A percentile compares a stretch with the other conserved stretches of the same genome.
phyloP scores from a whole-genome alignment of 345 rosid species.

The Hirschfeldia incana region DNA sequence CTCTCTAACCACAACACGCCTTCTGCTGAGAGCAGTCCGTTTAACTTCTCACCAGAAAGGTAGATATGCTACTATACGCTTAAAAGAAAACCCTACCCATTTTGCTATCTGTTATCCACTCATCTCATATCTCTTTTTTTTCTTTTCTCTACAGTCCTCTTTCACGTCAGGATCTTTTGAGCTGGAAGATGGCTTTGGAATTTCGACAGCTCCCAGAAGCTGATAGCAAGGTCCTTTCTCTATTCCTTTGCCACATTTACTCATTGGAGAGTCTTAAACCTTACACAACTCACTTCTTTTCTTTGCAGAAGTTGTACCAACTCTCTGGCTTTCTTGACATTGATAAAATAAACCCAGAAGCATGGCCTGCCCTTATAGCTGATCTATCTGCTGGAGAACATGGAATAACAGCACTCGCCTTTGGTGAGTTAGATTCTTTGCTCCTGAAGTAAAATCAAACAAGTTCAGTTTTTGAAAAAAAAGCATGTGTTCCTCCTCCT shows the following conservation, averaged over 20 bases:
- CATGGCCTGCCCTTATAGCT: conserved; percentile 91
- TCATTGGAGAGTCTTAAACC: background rate
- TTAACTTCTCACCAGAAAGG: conserved; percentile 81
- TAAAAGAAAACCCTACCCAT: background rate
- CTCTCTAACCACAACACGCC: conserved; percentile 69
- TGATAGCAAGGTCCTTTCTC: conserved; percentile 62
- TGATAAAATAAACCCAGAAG: conserved; percentile 78
- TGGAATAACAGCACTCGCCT: conserved; percentile 83
- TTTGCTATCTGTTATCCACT: background rate
- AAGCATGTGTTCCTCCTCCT: background rate
- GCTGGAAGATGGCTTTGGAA: conserved; percentile 97
- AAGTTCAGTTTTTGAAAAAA: background rate
- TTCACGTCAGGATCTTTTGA: conserved; percentile 91
- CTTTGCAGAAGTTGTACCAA: conserved; percentile 55
- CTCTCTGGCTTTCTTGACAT: conserved; percentile 86
- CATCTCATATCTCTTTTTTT: conserved; percentile 21
- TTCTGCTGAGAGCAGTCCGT: conserved; percentile 45
- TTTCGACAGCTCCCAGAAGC: conserved; percentile 82
- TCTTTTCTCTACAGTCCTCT: conserved; percentile 55
- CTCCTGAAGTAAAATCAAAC: conserved; percentile 18
- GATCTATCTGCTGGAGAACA: conserved; percentile 85
- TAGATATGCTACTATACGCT: conserved; percentile 24
- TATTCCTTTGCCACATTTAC: background rate
- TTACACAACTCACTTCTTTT: conserved; percentile 19
- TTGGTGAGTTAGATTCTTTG: conserved; percentile 59